Evolutionary conservation across 331 rosid species (phyloP).

Genomic region (Prunus yedoensis): DNA sequence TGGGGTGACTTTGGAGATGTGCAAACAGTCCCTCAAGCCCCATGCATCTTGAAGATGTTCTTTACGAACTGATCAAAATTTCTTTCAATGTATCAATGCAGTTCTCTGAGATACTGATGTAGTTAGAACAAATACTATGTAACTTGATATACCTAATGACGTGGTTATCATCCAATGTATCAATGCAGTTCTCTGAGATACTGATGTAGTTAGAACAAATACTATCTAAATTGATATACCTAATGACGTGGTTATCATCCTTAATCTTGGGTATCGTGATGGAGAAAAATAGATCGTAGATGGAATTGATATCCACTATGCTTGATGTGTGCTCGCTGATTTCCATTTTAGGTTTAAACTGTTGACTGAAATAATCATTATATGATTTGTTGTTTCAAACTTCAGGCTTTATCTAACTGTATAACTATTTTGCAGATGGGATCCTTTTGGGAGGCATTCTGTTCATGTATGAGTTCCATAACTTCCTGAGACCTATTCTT

Average conservation of each 20-base stretch:
- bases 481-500: constrained; percentile 71
- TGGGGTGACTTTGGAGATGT: not conserved
- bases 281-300: not conserved
- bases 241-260: not conserved
- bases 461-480: constrained; percentile 87
- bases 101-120: not conserved
- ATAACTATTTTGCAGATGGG: constrained; percentile 69
- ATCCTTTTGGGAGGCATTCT: constrained; percentile 94
- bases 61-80: not conserved
- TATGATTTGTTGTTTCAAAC: constrained; percentile 22
- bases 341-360: not conserved
- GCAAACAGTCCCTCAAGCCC: not conserved
- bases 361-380: not conserved
- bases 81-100: not conserved
- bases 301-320: not conserved
- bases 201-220: not conserved
- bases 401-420: constrained; percentile 9
- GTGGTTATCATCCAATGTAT: not conserved
- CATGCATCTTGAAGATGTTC: not conserved
- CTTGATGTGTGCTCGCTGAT: not conserved
- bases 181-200: not conserved
- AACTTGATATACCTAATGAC: not conserved
- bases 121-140: not conserved
- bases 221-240: not conserved
- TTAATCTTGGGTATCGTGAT: not conserved